These are phyloP conservation scores for Sporodiniella umbellata DNA, from an alignment of 371 early-diverging fungal genomes.

Conservation along the genomic window DNA sequence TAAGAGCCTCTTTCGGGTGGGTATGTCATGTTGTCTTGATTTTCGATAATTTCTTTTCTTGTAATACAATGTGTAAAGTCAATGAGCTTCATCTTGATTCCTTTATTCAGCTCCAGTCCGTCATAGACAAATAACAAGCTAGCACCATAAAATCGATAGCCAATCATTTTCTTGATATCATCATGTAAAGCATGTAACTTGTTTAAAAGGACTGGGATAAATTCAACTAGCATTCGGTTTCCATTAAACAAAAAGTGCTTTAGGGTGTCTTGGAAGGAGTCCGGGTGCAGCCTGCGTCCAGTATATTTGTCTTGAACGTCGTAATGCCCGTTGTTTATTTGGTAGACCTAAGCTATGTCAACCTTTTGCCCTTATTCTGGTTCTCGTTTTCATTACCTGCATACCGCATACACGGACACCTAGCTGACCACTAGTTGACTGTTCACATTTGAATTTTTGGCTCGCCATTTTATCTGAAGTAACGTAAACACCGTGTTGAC, in stretches of 20 bases:
- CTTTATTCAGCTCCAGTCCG: conserved; percentile 8
- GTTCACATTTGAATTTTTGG: conserved; percentile 84
- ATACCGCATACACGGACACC: conserved; percentile 96
- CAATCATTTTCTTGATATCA: conserved; percentile 64
- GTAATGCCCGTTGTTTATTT: conserved; percentile 23
- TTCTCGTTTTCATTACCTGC: conserved; percentile 61
- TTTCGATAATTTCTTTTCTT: conserved; percentile 16
- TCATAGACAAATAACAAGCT: conserved; percentile 63
- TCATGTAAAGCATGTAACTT: conserved; percentile 64
- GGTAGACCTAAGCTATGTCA: not conserved
- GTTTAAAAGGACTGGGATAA: conserved; percentile 72
- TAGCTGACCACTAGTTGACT: conserved; percentile 79
- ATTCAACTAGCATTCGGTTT: conserved; percentile 49
- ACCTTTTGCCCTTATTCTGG: not conserved
- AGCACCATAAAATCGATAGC: conserved; percentile 87
- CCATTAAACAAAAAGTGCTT: conserved; percentile 78
- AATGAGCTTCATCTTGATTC: conserved; percentile 74
- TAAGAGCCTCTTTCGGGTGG: conserved; percentile 55
- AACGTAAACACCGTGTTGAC: conserved; percentile 90
- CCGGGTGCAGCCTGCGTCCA: conserved; percentile 75
- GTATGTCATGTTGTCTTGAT: conserved; percentile 34
- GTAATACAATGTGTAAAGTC: conserved; percentile 83
- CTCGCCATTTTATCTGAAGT: conserved; percentile 71
- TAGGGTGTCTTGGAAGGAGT: conserved; percentile 71
- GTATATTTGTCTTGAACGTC: conserved; percentile 87